Base-by-base conservation (phyloP, 768 basidiomycete species). In the Neoboletus subvelutipes region DNA sequence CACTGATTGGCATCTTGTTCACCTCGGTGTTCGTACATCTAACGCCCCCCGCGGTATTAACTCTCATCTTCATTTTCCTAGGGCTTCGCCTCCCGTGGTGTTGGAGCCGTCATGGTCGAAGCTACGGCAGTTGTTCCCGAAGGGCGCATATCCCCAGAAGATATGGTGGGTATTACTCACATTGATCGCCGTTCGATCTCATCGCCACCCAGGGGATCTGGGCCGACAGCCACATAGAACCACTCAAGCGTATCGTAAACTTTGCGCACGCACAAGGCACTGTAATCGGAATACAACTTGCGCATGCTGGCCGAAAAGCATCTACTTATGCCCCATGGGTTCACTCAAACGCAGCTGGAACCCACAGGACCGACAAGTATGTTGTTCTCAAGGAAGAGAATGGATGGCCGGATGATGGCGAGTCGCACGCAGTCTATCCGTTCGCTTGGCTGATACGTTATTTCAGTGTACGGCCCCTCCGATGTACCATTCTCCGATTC, bases 1-100 rank as follows among this genome's bases (percentile, higher is more conserved):
- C 4, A 91, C 90, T 1, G 87, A 92, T 59, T 92, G 87, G 85
- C 92, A 94, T 68, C 71, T 92, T 5, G 88, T 91, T 18, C 89
- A 93, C 66, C 77, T 90, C 34, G 88, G 88, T 1, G 83, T 83
- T 59, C 63, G 69, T 70, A 31, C 26, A 5, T 47, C 47, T 9
- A 43, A 12, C 42, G 0, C 39, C 39, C 4, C 24, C 9, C 15
- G 11, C 8, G 1, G 12, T 13, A 28, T 28, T 22, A 40, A 24
- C 5, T n/a, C 45, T 45, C 6, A 48, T 45, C 13, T 17, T 31
- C 52, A n/a, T 28, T 45, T 33, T 39, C 54, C 11, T 54, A 84
- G 82, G 80, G 79, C 1, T 82, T 85, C 62, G 89, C 89, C 11
- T 80, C 85, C 11, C 80, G 90, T 42, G 90, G 92, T 11, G 83